Conservation (phyloP, 148 eudicot genomes). For the Camellia sinensis region DNA sequence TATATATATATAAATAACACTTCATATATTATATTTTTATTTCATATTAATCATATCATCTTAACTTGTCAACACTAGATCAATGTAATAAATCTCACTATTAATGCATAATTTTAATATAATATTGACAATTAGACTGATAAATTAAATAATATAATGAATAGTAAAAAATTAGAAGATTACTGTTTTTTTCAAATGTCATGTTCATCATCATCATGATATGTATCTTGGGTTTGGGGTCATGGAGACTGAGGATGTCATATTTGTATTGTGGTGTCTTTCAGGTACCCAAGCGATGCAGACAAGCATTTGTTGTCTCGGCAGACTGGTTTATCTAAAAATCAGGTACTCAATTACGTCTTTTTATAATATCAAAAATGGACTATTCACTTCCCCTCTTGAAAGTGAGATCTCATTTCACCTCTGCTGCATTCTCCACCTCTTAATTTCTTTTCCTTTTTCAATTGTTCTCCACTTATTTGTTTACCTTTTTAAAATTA, state of each 20-base stretch:
- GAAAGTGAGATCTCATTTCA: conserved; percentile 16
- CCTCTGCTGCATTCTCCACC: background rate
- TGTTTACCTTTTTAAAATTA: background rate
- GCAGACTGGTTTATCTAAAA: conserved; percentile 59
- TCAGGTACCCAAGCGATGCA: conserved; percentile 61
- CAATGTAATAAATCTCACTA: no score
- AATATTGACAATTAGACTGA: no score
- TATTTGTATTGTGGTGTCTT: conserved; percentile 2
- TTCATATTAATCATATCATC: no score
- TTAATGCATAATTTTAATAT: no score
- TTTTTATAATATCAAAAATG: background rate
- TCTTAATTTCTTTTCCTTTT: background rate
- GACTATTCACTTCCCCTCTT: conserved; percentile 13
- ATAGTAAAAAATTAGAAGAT: no score
- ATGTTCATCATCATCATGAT: no score
- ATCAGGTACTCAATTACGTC: conserved; percentile 38
- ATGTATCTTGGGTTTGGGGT: background rate
- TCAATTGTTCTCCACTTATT: background rate
- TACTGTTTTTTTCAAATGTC: no score
- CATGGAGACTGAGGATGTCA: background rate
- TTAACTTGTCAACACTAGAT: no score
- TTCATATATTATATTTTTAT: no score
- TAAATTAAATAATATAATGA: no score
- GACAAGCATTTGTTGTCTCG: conserved; percentile 56
- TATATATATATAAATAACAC: no score